Base-by-base conservation (phyloP, 108 stramenopile genomes). In the Fistulifera solaris region DNA sequence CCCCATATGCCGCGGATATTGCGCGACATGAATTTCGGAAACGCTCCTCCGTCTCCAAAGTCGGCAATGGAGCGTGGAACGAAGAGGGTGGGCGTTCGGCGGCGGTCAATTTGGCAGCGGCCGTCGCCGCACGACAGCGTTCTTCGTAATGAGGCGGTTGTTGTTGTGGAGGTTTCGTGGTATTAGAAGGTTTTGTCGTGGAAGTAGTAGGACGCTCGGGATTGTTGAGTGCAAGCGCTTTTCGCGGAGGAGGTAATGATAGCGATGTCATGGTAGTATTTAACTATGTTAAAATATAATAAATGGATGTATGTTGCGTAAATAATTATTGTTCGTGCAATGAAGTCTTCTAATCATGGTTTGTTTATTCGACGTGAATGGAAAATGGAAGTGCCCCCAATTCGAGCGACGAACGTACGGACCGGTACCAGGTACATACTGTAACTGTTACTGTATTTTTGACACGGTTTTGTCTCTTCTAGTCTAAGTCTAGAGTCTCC, bases 1-100 rank as follows among this genome's bases (percentile, higher is more conserved):
- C 27, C 98, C 98, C 98, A 99, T 98, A 59, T 93, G 83, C 26
- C 94, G 80, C 2, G 98, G 98, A 65, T 95, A 98, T 59, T 99
- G 98, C 38, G 95, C 94, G 16, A 97, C 93, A 57, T 98, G 97
- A 48, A 98, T 94, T 75, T 99, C 18, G 97, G 99, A 62, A 90
- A 98, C 49, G 96, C 94, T 5, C 97, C 98, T 0, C 99, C 99
- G 57, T 98, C 99, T 31, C 91, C 96, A 62, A 96, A 98, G 63
- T 97, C 98, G 19, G 56, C 65, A 27, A 93, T 54, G 16, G 64
- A 66, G 21, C 94, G 87, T 7, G 97, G 99, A 13, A 98, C 95
- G 69, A 97, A 98, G 42, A 88, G 66, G 44, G 65, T 73, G 67
- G 64, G 24, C 90, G 83, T 64, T 86, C 61, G 28, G 73, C 76